phyloP scores from a whole-genome alignment of 2,329 filamentous ascomycete species.

The Gliomastix tumulicola region DNA sequence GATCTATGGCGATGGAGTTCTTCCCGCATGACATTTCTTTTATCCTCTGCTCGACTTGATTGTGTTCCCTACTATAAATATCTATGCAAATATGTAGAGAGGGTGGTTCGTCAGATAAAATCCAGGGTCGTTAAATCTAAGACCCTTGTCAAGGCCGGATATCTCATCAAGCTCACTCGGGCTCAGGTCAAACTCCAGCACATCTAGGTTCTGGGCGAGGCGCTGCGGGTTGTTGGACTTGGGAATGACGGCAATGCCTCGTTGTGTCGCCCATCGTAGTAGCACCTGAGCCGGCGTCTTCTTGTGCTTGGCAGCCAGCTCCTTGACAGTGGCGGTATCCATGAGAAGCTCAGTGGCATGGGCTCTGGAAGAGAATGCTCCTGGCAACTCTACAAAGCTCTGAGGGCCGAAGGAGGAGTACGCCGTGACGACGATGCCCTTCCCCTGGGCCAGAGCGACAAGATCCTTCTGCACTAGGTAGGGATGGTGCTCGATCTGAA shows the following conservation, averaged over 20 bases:
- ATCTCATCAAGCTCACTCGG: slow-evolving; percentile 50
- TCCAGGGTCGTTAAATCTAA: slow-evolving; percentile 56
- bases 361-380: not conserved
- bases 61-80: no score
- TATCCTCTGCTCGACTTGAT: no score
- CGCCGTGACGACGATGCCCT: slow-evolving; percentile 53
- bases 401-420: slow-evolving; percentile 62
- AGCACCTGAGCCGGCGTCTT: slow-evolving; percentile 60
- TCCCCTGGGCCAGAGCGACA: slow-evolving; percentile 46
- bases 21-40: no score
- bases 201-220: slow-evolving; percentile 49
- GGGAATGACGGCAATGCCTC: slow-evolving; percentile 56
- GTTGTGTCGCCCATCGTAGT: slow-evolving; percentile 61
- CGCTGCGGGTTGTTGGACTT: slow-evolving; percentile 49
- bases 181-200: slow-evolving; percentile 45
- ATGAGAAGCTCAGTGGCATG: slow-evolving; percentile 14
- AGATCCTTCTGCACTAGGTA: slow-evolving; percentile 56
- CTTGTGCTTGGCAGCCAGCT: slow-evolving; percentile 42
- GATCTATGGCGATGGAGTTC: no score
- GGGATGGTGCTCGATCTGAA: slow-evolving; percentile 65
- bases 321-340: slow-evolving; percentile 32
- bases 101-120: slow-evolving; percentile 30
- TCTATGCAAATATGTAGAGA: slow-evolving; percentile 40
- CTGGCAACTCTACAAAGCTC: slow-evolving; percentile 23
- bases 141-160: slow-evolving; percentile 39